Base-by-base conservation (phyloP, 345 rosid species). In the Mallotus nudiflorus region DNA sequence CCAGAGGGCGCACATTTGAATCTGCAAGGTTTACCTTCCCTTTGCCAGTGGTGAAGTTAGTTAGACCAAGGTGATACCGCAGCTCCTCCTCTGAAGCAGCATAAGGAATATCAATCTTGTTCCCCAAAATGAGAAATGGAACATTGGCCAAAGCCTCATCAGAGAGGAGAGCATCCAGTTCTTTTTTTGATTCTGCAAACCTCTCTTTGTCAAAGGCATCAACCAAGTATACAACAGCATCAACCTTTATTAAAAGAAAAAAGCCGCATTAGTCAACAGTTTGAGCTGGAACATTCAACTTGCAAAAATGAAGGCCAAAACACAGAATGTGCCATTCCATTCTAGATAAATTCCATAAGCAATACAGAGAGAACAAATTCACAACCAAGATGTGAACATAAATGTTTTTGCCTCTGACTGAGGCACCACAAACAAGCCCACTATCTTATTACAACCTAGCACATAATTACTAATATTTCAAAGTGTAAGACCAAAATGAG, bases 31-130 rank as follows among this genome's bases (percentile, higher is more conserved):
- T 81, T 12, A 86, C 89, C 68, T 77, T 88, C 10, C 82, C 87
- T 71, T 90, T 90, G 58, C 96, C 93, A 0, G 96, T 88, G 15
- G 96, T 90, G 84, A 90, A 90, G 75, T 84, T 86, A 24, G 90
- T 84, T 27, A 90, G 81, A 45, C 96, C 93, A 25, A 88, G 75
- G 72, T 84, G 75, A 77, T 80, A 86, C 15, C 82, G 85, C 15
- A 88, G 45, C 69, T 90, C 96, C 27, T 86, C 93, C 75, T 90
- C 93, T 2, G 96, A 90, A 2, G 89, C 89, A 19, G 96, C 96
- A 56, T 88, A 86, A 42, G 91, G 91, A 62, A 88, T 79, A 68
- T 88, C 96, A 8, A 90, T 90, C 83, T 90, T 90, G 87, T 90
- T 90, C 11, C 96, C 96, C 25, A 90, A 80, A 28, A 90, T 78